Conservation (phyloP, 371 early-diverging fungal species). For the Mucor lusitanicus region DNA sequence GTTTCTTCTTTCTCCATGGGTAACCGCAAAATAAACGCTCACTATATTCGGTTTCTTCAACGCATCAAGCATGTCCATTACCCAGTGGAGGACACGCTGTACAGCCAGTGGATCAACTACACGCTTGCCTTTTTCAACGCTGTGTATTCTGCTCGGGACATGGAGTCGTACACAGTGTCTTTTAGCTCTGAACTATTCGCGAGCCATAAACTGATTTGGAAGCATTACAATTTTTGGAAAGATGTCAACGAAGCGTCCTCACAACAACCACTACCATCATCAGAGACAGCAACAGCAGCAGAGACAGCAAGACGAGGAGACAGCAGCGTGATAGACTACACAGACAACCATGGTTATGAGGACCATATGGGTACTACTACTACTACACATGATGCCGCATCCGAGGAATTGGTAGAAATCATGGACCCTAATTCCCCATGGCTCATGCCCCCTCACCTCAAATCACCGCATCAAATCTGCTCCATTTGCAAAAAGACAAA, state of each 20-base stretch:
- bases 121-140: background rate
- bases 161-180: background rate
- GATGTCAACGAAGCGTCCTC: background rate
- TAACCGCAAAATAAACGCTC: background rate
- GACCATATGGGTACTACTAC: background rate
- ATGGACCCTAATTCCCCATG: background rate
- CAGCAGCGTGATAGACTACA: background rate
- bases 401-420: background rate
- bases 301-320: background rate
- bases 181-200: background rate
- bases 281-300: no score
- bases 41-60: background rate
- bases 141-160: background rate
- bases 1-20: background rate
- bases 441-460: background rate
- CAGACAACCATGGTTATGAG: background rate
- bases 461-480: constrained; percentile 15
- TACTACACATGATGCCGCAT: no score
- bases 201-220: background rate
- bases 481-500: constrained; percentile 14
- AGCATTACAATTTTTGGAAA: background rate
- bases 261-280: background rate
- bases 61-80: background rate
- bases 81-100: background rate
- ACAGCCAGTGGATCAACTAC: background rate